phyloP scores from a whole-genome alignment of 768 basidiomycete species.

The Naganishia vaughanmartiniae region DNA sequence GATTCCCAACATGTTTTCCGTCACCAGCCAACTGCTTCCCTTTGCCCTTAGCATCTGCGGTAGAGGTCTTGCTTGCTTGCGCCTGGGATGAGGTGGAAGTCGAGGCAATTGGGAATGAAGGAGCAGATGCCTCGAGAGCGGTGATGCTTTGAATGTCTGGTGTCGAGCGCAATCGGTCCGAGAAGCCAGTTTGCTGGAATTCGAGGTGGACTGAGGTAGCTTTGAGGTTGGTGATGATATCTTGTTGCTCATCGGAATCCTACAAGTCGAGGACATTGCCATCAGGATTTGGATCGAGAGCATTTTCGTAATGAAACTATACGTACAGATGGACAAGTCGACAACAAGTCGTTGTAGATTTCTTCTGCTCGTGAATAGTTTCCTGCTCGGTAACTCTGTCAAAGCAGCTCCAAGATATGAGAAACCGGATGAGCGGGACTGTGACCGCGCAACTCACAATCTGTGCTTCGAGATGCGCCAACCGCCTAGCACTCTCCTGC shows the following conservation, averaged over 20 bases:
- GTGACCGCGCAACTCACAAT: slow-evolving; percentile 59
- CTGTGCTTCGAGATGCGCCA: slow-evolving; percentile 80
- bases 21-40: slow-evolving; percentile 12
- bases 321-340: slow-evolving; percentile 72
- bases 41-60: slow-evolving; percentile 35
- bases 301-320: background rate
- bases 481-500: slow-evolving; percentile 60
- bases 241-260: slow-evolving; percentile 83
- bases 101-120: slow-evolving; percentile 58
- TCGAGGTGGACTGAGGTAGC: slow-evolving; percentile 79
- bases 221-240: slow-evolving; percentile 78
- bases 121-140: slow-evolving; percentile 54
- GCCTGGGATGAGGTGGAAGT: slow-evolving; percentile 46
- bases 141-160: slow-evolving; percentile 52
- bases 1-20: background rate
- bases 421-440: background rate
- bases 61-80: slow-evolving; percentile 52
- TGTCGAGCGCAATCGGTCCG: background rate
- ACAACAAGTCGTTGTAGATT: slow-evolving; percentile 75
- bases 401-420: background rate
- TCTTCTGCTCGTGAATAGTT: slow-evolving; percentile 70
- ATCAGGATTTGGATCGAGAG: background rate
- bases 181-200: slow-evolving; percentile 58
- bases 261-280: slow-evolving; percentile 45
- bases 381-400: slow-evolving; percentile 73